Evolutionary conservation across 176 grass and related monocot species (phyloP), one percentile per base, ranked within the genome.

Genomic region (Typha latifolia): DNA sequence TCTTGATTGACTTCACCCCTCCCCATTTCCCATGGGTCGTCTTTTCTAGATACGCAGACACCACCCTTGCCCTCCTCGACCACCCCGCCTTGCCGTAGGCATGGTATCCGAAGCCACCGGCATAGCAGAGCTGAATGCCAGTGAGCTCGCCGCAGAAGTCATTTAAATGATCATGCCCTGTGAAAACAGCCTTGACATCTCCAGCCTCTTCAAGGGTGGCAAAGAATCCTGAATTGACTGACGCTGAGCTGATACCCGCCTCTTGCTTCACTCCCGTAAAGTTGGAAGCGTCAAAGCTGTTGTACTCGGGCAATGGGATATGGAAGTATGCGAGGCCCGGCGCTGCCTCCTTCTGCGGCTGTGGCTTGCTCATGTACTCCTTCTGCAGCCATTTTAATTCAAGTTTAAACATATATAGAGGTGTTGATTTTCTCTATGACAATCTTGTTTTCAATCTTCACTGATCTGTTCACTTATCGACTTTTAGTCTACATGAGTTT

Each of bases 41-140:
- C 61, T 86, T 91, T 37, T 89, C 88, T 10, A 91, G 79, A 47
- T 74, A 74, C 63, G 84, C 88, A 12, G 85, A 96, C 78, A 96
- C 78, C 74, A 96, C 85, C 72, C 93, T 91, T 8, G 88, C 80
- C 72, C 93, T 91, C 67, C 93, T 91, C 15, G 93, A 69, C 93
- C 93, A 96, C 15, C 93, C 88, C 3, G 93, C 88, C 75, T 91
- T 84, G 32, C 93, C 93, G 47, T 91, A 96, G 2, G 93, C 93
- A 76, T 96, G 93, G 75, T 96, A 96, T n/a, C 93, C 93, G 32
- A 96, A 91, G 13, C 93, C 93, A 21, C 93, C 93, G 37, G 88
- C 85, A 62, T 96, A 96, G 62, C 93, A 96, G 12, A 96, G 62
- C 14, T 86, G 85, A 77, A 96, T 84, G 27, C 75, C 80, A 55